A percentile compares a stretch with the other conserved stretches of the same genome.
Evolutionary conservation across 495 filamentous ascomycete species (phyloP).

Genomic region (Hyaloscypha variabilis): DNA sequence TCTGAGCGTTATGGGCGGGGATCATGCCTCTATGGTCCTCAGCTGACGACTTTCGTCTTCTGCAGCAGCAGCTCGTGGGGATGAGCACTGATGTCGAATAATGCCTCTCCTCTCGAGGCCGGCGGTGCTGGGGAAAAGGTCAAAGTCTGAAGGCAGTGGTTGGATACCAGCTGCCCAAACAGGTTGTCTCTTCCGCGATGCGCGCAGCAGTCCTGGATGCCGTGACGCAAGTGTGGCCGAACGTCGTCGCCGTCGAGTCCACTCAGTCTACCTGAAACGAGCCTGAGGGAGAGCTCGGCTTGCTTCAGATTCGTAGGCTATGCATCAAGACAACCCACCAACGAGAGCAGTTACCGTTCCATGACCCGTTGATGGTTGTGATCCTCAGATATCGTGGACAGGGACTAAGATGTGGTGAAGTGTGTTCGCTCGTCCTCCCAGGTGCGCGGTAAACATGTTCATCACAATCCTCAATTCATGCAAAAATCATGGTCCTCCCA

Average conservation of each 20-base stretch:
- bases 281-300: constrained; percentile 28
- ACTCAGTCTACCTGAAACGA: constrained; percentile 26
- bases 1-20: constrained; percentile 21
- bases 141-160: constrained; percentile 9
- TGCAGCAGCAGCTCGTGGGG: background rate
- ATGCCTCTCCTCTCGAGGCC: background rate
- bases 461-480: constrained; percentile 29
- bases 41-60: constrained; percentile 8
- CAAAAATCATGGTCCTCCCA: constrained; percentile 6
- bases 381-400: background rate
- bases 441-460: constrained; percentile 20
- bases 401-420: constrained; percentile 6
- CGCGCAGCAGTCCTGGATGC: constrained; percentile 10
- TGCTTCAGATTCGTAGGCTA: constrained; percentile 24
- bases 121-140: background rate
- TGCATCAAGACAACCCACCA: background rate
- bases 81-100: constrained; percentile 10
- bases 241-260: background rate
- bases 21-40: constrained; percentile 11
- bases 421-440: background rate
- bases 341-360: background rate
- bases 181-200: constrained; percentile 12
- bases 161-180: constrained; percentile 23
- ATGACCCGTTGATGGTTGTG: background rate
- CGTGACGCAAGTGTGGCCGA: background rate